Percentiles rank a stretch among this genome's conserved stretches.
phyloP scores from a whole-genome alignment of 345 rosid species.

The Gossypium mustelinum region DNA sequence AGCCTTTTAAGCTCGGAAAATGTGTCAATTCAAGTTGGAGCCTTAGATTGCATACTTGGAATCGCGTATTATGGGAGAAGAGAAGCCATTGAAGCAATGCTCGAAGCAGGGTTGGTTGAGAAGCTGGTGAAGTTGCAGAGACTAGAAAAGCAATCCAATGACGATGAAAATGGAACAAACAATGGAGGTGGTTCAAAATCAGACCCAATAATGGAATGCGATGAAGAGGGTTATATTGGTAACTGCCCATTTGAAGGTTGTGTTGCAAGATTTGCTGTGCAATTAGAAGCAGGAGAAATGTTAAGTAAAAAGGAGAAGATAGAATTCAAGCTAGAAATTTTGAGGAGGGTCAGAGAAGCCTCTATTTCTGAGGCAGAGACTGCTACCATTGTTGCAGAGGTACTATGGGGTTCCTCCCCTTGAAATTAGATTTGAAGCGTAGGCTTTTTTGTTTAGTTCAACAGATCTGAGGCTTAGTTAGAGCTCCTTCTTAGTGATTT shows the following conservation, averaged over 20 bases:
- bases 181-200: not conserved
- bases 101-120: slow-evolving; percentile 36
- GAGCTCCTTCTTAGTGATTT: not conserved
- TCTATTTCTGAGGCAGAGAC: slow-evolving; percentile 45
- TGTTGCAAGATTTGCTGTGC: slow-evolving; percentile 46
- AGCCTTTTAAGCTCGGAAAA: slow-evolving; percentile 29
- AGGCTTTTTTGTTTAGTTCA: too few species aligned
- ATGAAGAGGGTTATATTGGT: not conserved
- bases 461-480: not conserved
- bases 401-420: slow-evolving; percentile 51
- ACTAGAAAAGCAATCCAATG: slow-evolving; percentile 5
- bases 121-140: slow-evolving; percentile 47
- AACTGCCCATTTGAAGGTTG: slow-evolving; percentile 29
- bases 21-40: slow-evolving; percentile 17
- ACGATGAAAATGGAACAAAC: not conserved
- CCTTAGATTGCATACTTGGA: slow-evolving; percentile 39
- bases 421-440: slow-evolving; percentile 19
- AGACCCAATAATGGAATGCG: not conserved
- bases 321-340: slow-evolving; percentile 40
- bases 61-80: slow-evolving; percentile 45
- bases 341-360: slow-evolving; percentile 37
- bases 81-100: slow-evolving; percentile 46
- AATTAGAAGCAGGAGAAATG: slow-evolving; percentile 52
- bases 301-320: slow-evolving; percentile 32
- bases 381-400: slow-evolving; percentile 42